Evolutionary conservation across 202 grass and related monocot genomes (phyloP), one percentile per base, ranked within the genome.

Genomic region (Saccharum hybrid): DNA sequence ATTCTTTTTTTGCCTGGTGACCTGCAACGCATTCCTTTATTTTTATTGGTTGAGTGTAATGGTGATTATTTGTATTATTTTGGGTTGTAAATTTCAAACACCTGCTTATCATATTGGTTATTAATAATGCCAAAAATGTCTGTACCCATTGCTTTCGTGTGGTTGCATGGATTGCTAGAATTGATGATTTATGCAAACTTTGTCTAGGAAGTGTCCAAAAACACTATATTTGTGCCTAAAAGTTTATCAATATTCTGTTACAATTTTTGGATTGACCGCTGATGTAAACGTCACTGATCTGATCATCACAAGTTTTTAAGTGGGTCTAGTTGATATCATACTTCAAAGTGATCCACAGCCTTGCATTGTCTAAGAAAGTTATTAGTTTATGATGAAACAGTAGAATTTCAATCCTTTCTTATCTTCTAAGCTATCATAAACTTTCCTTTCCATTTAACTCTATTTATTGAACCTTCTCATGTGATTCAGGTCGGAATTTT

Each of bases 101-200:
- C n/a, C 28, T 36, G 68, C 39, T 48, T 26, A 57, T 77, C 19
- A 71, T 84, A 71, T 61, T 68, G 13, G 11, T 70, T 78, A 28
- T 62, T 23, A 16, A 46, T 71, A 39, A 84, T 77, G 37, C 1
- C 22, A 69, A 61, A 69, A 69, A 46, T 21, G 4, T n/a, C 18
- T 31, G 13, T 48, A 46, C 14, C 31, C 18, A 28, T 77, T 9
- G 37, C 33, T 11, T 4, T 65, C 2, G 5, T 38, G 19, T 83
- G 45, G 14, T 38, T 63, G 8, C 3, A 46, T 72, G 40, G 68
- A 40, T 46, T 3, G 30, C 40, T 68, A 69, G 39, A 21, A 69
- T 54, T 30, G n/a, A 69, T 23, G 49, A 72, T 46, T 71, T 71
- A 26, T 61, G 36, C 8, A 22, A 31, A 1, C 31, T 45, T 75